Evolutionary conservation across 2,329 filamentous ascomycete species (phyloP), one percentile per base, ranked within the genome.

Genomic region (Aphanoascus verrucosus): DNA sequence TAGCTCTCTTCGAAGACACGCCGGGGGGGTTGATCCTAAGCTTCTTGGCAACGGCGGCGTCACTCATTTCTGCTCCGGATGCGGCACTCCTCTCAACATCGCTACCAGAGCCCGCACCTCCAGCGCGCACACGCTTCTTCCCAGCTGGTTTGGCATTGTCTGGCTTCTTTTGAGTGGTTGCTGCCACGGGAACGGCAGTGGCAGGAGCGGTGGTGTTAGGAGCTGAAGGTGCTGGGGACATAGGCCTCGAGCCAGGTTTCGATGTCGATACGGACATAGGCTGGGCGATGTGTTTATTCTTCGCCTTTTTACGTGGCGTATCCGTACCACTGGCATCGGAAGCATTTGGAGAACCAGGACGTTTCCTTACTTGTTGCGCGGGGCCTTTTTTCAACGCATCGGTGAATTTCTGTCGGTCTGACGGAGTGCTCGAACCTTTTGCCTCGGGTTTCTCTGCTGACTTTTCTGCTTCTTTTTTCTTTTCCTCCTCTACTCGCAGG

Each of bases 261-360:
- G 65, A 60, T 12, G 56, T 41, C n/a, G 55, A 41, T 19, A 54
- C 50, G 12, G 55, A 55, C 3, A 47, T 48, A 3, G 62, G 59
- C 46, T 67, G 67, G 3, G 62, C 54, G 9, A 60, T 58, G 57
- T 81, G 78, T 65, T 85, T 85, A 72, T 84, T 86, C 65, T 85
- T 81, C 66, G 79, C 80, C 73, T 87, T 88, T 71, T 93, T 89
- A 59, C 85, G 84, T 20, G 83, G 81, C 0, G 87, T 91, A 67
- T 97, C 91, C 61, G 90, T 94, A 51, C 88, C 91, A 66, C 88
- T 94, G 8, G 88, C 88, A 66, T 97, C 91, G 1, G 89, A 96
- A 32, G 86, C 77, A 59, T 90, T 85, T 2, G 90, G 88, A 14
- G 89, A 95, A 15, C 89, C 88, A 32, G 87, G 79, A 31, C 91